Conservation (phyloP, 2,329 filamentous ascomycete species). For the Colletotrichum nymphaeae region DNA sequence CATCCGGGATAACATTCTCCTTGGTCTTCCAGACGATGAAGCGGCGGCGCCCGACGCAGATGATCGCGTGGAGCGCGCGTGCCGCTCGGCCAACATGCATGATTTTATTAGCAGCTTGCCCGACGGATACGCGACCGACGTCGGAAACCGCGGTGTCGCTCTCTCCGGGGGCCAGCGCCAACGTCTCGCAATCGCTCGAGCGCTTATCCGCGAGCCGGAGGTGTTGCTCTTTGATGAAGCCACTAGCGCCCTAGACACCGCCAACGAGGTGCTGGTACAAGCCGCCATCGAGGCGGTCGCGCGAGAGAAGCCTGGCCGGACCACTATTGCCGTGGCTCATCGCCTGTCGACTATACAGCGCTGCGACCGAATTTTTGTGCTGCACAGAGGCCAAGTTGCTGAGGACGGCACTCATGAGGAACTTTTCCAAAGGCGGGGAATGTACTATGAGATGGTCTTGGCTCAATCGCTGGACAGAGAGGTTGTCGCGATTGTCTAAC, state of each 20-base stretch:
- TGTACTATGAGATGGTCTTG: slow-evolving; percentile 47
- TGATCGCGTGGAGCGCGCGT: slow-evolving; percentile 58
- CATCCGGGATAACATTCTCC: slow-evolving; percentile 62
- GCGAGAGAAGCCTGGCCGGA: slow-evolving; percentile 43
- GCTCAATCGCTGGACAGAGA: background rate
- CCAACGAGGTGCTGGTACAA: slow-evolving; percentile 59
- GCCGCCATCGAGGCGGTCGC: slow-evolving; percentile 43
- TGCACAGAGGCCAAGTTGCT: slow-evolving; percentile 65
- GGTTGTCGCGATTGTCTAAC: background rate
- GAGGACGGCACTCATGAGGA: slow-evolving; percentile 71
- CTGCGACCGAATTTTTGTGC: slow-evolving; percentile 69
- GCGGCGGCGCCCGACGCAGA: slow-evolving; percentile 49
- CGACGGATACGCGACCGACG: slow-evolving; percentile 62
- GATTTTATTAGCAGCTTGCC: slow-evolving; percentile 64
- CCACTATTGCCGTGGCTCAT: slow-evolving; percentile 75
- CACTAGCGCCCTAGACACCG: slow-evolving; percentile 58
- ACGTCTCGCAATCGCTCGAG: slow-evolving; percentile 70
- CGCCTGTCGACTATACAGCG: slow-evolving; percentile 62
- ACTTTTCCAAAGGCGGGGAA: slow-evolving; percentile 58
- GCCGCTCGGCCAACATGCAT: slow-evolving; percentile 61
- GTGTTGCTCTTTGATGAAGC: slow-evolving; percentile 67
- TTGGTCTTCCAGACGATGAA: slow-evolving; percentile 52
- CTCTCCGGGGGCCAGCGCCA: slow-evolving; percentile 73
- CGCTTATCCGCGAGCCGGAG: slow-evolving; percentile 67
- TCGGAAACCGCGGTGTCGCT: slow-evolving; percentile 70